Base-by-base conservation (phyloP, 495 filamentous ascomycete genomes). In the Aspergillus mulundensis region DNA sequence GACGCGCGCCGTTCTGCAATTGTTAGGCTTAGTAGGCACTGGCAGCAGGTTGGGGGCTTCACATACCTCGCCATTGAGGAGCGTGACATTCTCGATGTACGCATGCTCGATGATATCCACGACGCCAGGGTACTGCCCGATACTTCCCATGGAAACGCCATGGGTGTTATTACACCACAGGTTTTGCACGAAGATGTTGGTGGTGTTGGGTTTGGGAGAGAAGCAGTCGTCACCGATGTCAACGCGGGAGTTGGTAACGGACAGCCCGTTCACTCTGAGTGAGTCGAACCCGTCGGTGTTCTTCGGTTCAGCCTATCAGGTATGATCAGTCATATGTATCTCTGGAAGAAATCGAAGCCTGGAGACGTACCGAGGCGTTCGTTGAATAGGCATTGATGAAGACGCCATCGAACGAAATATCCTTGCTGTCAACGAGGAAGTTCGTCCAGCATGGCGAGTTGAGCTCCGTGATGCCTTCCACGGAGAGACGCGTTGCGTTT, bases 281-380 rank as follows among this genome's bases (percentile, higher is more conserved):
- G 78, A 77, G 63, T 83, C 80, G 62, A 81, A 84, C n/a, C 81
- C 80, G 50, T 84, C 81, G 4, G 78, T 81, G 64, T 84, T 83
- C 56, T 81, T 80, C 21, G 81, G 74, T 4, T 69, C 62, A 3
- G 76, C 69, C 57, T 79, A 30, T 24, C 10, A n/a, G n/a, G n/a
- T n/a, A 0, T 15, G 4, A 0, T 40, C 23, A n/a, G 1, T 2
- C 21, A 6, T 8, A 7, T 3, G 2, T 20, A 10, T 1, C 32
- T 36, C 3, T 23, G 25, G 25, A 8, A 3, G 3, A 36, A 16
- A 36, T 10, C 12, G 12, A 2, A 6, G n/a, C 7, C 3, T 2
- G 28, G 8, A 10, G 0, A 50, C 63, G 36, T 61, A 71, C 71
- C 14, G 72, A 74, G 7, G 71, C 67, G 54, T 81, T 83, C 41